Conservation (phyloP, 768 basidiomycete species). For the Postia placenta region DNA sequence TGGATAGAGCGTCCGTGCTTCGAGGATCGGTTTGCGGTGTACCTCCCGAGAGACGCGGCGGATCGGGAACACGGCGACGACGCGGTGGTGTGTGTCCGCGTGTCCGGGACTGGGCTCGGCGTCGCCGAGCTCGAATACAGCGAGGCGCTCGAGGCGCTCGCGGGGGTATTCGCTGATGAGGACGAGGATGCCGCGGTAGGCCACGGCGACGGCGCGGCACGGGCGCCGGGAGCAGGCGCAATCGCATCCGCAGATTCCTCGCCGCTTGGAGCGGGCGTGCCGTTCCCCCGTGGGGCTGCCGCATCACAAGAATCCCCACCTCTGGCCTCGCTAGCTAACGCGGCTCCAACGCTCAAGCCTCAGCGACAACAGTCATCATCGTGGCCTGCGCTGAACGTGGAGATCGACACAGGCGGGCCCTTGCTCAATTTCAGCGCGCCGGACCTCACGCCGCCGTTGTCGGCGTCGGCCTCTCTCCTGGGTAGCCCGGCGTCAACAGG, state of each 20-base stretch:
- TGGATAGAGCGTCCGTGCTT: slow-evolving; percentile 74
- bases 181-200: slow-evolving; percentile 2
- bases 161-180: slow-evolving; percentile 35
- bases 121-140: slow-evolving; percentile 73
- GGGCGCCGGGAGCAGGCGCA: neutral
- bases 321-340: too few species aligned
- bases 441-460: neutral
- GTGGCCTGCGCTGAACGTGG: slow-evolving; percentile 3
- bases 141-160: slow-evolving; percentile 57
- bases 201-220: slow-evolving; percentile 3
- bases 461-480: neutral
- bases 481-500: neutral
- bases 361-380: neutral
- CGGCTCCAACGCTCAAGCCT: neutral
- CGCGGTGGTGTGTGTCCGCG: slow-evolving; percentile 28
- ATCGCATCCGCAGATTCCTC: too few species aligned
- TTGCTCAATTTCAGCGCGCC: neutral
- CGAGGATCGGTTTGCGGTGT: slow-evolving; percentile 62
- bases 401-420: neutral
- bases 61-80: slow-evolving; percentile 12
- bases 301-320: slow-evolving; percentile 8
- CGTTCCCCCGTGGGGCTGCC: slow-evolving; percentile 3
- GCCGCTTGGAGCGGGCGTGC: too few species aligned
- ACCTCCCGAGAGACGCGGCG: slow-evolving; percentile 32
- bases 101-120: slow-evolving; percentile 44